phyloP scores from a whole-genome alignment of 306 rosid genomes.

The Cucurbita moschata region DNA sequence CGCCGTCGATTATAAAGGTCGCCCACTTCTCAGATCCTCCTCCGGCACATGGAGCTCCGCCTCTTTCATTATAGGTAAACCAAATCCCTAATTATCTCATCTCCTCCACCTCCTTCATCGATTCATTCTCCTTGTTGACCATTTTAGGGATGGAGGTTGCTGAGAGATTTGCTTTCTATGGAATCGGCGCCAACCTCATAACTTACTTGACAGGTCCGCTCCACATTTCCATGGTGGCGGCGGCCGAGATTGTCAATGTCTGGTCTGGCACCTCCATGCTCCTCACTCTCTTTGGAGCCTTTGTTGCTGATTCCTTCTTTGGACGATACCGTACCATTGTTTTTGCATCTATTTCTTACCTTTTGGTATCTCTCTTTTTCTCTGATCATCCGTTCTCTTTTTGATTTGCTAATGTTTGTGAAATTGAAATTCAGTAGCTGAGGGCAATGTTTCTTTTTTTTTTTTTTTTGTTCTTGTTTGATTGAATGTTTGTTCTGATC shows the following conservation, averaged over 20 bases:
- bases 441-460: too few species aligned
- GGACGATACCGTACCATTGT: slow-evolving; percentile 28
- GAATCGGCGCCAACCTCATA: slow-evolving; percentile 23
- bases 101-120: not conserved
- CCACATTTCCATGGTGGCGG: slow-evolving; percentile 20
- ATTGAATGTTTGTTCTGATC: not conserved
- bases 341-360: slow-evolving; percentile 16
- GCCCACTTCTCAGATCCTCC: slow-evolving; percentile 2
- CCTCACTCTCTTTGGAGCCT: slow-evolving; percentile 27
- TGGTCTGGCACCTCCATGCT: slow-evolving; percentile 25
- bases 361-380: slow-evolving; percentile 16
- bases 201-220: slow-evolving; percentile 23
- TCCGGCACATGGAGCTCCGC: slow-evolving; percentile 36
- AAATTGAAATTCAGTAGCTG: too few species aligned
- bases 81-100: not conserved
- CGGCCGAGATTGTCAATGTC: slow-evolving; percentile 25
- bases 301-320: slow-evolving; percentile 28
- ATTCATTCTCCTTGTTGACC: not conserved
- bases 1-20: slow-evolving; percentile 19
- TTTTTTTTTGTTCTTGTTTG: not conserved
- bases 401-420: not conserved
- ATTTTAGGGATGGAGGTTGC: slow-evolving; percentile 28
- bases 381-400: not conserved
- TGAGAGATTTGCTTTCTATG: slow-evolving; percentile 31
- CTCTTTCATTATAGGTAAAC: slow-evolving; percentile 22